phyloP scores from a whole-genome alignment of 768 basidiomycete species.

The Leucosporidium scottii region DNA sequence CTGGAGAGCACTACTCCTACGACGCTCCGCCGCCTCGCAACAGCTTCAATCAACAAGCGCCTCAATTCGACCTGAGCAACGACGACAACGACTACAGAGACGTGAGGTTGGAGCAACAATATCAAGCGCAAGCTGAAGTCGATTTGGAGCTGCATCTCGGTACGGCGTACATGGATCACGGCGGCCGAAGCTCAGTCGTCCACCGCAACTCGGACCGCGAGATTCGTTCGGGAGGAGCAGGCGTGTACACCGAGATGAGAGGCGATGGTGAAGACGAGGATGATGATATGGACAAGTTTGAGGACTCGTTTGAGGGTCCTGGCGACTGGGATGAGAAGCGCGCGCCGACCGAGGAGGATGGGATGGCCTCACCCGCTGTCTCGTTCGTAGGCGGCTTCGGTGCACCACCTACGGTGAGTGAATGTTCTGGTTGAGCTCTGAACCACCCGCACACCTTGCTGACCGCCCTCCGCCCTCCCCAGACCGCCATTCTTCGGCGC shows the following conservation, averaged over 20 bases:
- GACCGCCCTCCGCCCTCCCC: background rate
- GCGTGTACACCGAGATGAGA: conserved; percentile 18
- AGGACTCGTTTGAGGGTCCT: conserved; percentile 25
- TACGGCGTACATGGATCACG: conserved; percentile 9
- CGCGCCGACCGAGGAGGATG: background rate
- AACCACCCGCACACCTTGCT: no score
- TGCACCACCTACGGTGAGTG: conserved; percentile 18
- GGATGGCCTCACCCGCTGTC: conserved; percentile 4
- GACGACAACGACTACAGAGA: background rate
- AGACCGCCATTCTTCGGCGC: conserved; percentile 27
- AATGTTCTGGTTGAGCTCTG: no score
- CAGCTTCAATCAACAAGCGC: background rate
- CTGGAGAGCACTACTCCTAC: background rate
- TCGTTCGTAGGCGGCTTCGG: conserved; percentile 28
- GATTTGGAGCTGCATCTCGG: conserved; percentile 18
- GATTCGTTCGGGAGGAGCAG: conserved; percentile 24
- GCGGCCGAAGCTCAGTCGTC: conserved; percentile 13
- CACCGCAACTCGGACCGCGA: background rate
- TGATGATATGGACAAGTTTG: conserved; percentile 13
- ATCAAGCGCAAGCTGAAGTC: background rate
- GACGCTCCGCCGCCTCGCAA: background rate
- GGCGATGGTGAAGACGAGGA: conserved; percentile 23
- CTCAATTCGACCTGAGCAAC: background rate
- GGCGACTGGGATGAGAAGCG: background rate
- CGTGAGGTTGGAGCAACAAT: background rate